phyloP scores from a whole-genome alignment of 139 green algal genomes.

The Gonium pectorale region DNA sequence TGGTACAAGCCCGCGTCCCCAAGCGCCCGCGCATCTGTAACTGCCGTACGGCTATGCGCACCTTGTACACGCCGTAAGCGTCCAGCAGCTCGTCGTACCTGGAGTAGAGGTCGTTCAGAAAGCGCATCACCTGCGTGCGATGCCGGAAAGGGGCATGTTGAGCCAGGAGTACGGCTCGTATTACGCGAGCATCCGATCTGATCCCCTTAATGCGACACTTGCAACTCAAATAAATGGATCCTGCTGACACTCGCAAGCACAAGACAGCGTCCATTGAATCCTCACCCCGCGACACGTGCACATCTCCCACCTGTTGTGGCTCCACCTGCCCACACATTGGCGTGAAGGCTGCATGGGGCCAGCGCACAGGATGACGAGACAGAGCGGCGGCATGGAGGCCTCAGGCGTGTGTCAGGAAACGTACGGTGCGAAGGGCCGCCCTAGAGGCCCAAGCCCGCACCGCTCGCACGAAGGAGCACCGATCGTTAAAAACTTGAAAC shows the following conservation, averaged over 20 bases:
- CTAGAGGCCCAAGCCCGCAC: too few relatives aligned
- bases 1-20: too few relatives aligned
- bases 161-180: background rate
- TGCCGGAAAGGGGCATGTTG: background rate
- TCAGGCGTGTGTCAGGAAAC: too few relatives aligned
- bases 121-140: slow-evolving; percentile 39
- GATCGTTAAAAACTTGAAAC: too few relatives aligned
- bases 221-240: too few relatives aligned
- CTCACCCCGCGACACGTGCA: background rate
- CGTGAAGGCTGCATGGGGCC: slow-evolving; percentile 47
- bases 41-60: background rate
- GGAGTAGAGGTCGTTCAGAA: slow-evolving; percentile 54
- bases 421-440: too few relatives aligned
- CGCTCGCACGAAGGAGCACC: too few relatives aligned
- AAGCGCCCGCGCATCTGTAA: too few relatives aligned
- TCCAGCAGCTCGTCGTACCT: slow-evolving; percentile 38
- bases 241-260: too few relatives aligned
- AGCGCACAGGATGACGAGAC: background rate
- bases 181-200: too few relatives aligned
- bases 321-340: slow-evolving; percentile 45
- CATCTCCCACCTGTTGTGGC: background rate
- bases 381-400: too few relatives aligned
- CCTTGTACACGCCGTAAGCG: slow-evolving; percentile 25
- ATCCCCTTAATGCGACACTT: too few relatives aligned
- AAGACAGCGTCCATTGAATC: background rate